These are phyloP conservation scores for Suillus lakei DNA, from an alignment of 768 basidiomycete genomes.

Conservation along the genomic window DNA sequence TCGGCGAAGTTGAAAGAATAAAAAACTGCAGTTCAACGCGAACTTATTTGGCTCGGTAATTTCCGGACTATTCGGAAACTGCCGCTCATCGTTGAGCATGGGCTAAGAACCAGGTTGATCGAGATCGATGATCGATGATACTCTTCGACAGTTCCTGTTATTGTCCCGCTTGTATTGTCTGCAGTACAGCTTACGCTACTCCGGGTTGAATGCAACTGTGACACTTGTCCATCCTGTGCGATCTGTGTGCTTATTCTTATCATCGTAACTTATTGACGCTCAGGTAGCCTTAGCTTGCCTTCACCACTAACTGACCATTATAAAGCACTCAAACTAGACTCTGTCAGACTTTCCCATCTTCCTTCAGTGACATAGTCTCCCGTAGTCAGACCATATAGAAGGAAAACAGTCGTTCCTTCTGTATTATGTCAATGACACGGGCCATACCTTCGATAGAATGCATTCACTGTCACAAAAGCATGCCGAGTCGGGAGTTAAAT, in stretches of 20 bases:
- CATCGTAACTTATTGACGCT: not conserved
- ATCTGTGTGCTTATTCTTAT: not conserved
- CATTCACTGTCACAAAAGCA: not conserved
- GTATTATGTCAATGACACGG: not conserved
- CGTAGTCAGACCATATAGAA: not conserved
- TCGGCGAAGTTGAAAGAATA: constrained; percentile 21
- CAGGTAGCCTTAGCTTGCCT: not conserved
- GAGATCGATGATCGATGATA: not conserved
- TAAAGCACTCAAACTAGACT: not conserved
- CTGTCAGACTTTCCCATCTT: not conserved
- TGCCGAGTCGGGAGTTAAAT: not conserved
- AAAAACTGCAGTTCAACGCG: not conserved
- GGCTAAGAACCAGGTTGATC: too few species aligned
- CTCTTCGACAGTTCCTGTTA: not conserved
- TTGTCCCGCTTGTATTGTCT: not conserved
- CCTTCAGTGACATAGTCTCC: not conserved
- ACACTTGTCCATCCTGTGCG: too few species aligned
- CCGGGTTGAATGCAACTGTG: not conserved
- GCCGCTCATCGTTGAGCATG: too few species aligned
- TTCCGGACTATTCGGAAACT: constrained; percentile 11
- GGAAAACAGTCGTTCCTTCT: not conserved
- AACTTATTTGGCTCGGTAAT: constrained; percentile 20
- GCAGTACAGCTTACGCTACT: not conserved
- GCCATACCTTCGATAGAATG: not conserved
- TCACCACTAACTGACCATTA: too few species aligned